These are phyloP conservation scores for Naganishia sp. DNA, from an alignment of 1,284 basidiomycete species.

Conservation along the genomic window DNA sequence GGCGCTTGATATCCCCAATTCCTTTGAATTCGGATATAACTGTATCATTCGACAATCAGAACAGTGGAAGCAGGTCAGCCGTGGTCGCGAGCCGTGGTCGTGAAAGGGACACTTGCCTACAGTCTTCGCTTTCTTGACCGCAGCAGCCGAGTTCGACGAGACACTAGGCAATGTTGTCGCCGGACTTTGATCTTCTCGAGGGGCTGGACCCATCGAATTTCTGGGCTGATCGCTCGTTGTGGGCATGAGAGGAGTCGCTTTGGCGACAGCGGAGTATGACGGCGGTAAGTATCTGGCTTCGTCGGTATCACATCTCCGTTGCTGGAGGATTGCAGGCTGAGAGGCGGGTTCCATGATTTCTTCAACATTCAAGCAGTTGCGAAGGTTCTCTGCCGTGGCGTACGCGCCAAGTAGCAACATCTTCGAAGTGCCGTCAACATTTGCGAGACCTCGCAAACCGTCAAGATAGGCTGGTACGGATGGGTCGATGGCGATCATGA, in stretches of 20 bases:
- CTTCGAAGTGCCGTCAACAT: background rate
- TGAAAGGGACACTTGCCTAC: too few relatives aligned
- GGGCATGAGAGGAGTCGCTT: background rate
- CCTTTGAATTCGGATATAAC: conserved; percentile 19
- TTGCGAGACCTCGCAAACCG: background rate
- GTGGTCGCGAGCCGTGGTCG: too few relatives aligned
- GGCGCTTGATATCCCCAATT: conserved; percentile 13
- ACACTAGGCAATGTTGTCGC: too few relatives aligned
- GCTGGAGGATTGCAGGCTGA: background rate
- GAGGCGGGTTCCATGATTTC: background rate
- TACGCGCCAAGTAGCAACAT: conserved; percentile 2
- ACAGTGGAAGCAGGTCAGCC: too few relatives aligned
- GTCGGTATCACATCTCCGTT: background rate
- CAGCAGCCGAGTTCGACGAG: too few relatives aligned
- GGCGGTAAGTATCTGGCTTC: conserved; percentile 16
- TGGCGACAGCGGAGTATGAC: conserved; percentile 9
- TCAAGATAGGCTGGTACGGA: conserved; percentile 13
- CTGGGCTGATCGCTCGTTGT: too few relatives aligned
- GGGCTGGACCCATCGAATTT: too few relatives aligned
- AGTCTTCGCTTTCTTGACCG: too few relatives aligned
- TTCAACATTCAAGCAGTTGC: conserved; percentile 7
- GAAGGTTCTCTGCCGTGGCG: background rate
- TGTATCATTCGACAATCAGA: background rate
- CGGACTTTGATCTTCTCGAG: too few relatives aligned
- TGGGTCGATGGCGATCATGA: conserved; percentile 8